Conservation (phyloP, 1,139 yeast genomes). For the Dujonia santamariae region DNA sequence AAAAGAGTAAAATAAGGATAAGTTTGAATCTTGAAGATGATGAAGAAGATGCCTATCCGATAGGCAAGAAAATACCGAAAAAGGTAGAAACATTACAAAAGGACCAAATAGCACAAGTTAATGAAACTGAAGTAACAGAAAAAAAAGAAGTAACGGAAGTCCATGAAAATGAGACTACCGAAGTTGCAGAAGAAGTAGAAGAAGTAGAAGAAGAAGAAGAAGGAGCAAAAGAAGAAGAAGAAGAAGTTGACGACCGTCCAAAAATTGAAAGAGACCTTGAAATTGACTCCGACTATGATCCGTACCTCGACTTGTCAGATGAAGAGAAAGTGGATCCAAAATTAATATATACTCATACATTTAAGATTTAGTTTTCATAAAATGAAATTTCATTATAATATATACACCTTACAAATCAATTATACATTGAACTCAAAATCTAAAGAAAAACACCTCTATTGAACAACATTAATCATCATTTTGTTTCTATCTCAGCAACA, state of each 20-base stretch:
- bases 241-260: background rate
- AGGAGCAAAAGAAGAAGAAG: slow-evolving; percentile 5
- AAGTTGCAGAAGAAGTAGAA: slow-evolving; percentile 6
- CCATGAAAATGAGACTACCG: background rate
- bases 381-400: no score
- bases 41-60: slow-evolving; percentile 23
- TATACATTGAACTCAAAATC: no score
- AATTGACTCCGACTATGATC: slow-evolving; percentile 27
- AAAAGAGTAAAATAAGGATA: slow-evolving; percentile 17
- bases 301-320: slow-evolving; percentile 19
- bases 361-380: no score
- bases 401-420: no score
- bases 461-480: background rate
- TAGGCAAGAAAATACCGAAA: slow-evolving; percentile 2
- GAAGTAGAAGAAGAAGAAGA: slow-evolving; percentile 7
- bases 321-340: slow-evolving; percentile 7
- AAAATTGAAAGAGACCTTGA: background rate
- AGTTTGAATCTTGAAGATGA: slow-evolving; percentile 23
- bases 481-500: no score
- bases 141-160: background rate
- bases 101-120: background rate
- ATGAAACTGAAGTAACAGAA: background rate
- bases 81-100: slow-evolving; percentile 1
- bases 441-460: background rate
- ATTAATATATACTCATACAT: slow-evolving; percentile 1